These are phyloP conservation scores for Vitis rotundifolia DNA, from an alignment of 164 flowering plant species.

Conservation along the genomic window DNA sequence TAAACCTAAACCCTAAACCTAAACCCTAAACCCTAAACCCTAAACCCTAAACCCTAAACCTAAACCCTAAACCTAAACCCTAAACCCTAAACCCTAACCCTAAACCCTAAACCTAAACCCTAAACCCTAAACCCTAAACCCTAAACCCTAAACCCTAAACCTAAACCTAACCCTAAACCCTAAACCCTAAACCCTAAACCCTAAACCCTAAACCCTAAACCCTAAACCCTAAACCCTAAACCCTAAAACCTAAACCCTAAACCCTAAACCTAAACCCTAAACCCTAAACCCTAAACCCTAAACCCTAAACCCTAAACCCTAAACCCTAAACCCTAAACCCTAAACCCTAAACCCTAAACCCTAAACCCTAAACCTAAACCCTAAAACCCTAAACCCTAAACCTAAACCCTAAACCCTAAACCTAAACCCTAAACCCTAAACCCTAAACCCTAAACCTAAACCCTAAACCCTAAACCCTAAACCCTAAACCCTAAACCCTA, in stretches of 20 bases:
- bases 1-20: constrained; percentile 19
- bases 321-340: constrained; percentile 28
- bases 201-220: constrained; percentile 25
- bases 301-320: constrained; percentile 22
- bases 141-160: constrained; percentile 7
- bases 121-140: constrained; percentile 14
- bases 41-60: constrained; percentile 9
- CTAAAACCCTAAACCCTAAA: constrained; percentile 25
- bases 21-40: constrained; percentile 14
- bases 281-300: constrained; percentile 15
- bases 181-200: constrained; percentile 17
- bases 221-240: constrained; percentile 25
- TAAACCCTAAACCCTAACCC: constrained; percentile 24
- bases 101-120: constrained; percentile 15
- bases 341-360: constrained; percentile 27
- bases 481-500: constrained; percentile 19
- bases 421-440: constrained; percentile 30
- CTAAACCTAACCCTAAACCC: constrained; percentile 11
- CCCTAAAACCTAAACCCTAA: constrained; percentile 15
- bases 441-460: constrained; percentile 24
- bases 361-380: constrained; percentile 26
- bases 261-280: constrained; percentile 11
- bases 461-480: constrained; percentile 16
- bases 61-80: too few relatives aligned
- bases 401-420: constrained; percentile 30